Evolutionary conservation across 2,329 filamentous ascomycete species (phyloP), one percentile per base, ranked within the genome.

Genomic region (Exophiala sp.): DNA sequence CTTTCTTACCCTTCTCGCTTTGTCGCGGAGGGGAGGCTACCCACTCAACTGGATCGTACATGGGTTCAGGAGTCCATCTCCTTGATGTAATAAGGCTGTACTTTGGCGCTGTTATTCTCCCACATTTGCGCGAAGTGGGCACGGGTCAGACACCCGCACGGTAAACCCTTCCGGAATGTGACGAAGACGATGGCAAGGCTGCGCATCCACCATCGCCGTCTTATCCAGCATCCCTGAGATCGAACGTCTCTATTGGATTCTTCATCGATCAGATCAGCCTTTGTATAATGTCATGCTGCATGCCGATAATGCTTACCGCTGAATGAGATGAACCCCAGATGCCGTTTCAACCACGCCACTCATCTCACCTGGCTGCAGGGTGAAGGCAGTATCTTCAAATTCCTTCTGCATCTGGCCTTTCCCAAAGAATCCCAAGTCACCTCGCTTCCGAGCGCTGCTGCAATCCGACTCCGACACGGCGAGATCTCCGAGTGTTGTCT

Each of bases 331-430:
- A 67, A 97, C 78, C 1, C 94, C 94, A 48, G 91, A 96, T 46
- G 91, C 91, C 36, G 94, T 96, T 73, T 96, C 88, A 10, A 97
- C 87, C 35, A 96, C 79, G 43, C 81, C 79, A 73, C 91, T 96
- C 67, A 97, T 84, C 73, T 96, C 83, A 33, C 91, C 91, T 2
- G 87, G 86, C 71, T 91, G 82, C 51, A 99, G 78, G n/a, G 82
- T 86, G 74, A 99, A 99, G 1, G 94, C 88, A 3, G 91, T 91
- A 52, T 96, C 90, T 75, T 99, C 94, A 68, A 99, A 99, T 74
- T 96, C 92, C 77, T 91, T 92, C 71, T 99, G 94, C 94, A 99
- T 99, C 67, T 97, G 92, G 24, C 91, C 90, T 65, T 82, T 85
- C 52, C 90, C 91, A 71, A 99, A 99, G 73, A 91, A 96, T 16